Evolutionary conservation across 768 basidiomycete genomes (phyloP), one percentile per base, ranked within the genome.

Genomic region (Podaxis rugospora): DNA sequence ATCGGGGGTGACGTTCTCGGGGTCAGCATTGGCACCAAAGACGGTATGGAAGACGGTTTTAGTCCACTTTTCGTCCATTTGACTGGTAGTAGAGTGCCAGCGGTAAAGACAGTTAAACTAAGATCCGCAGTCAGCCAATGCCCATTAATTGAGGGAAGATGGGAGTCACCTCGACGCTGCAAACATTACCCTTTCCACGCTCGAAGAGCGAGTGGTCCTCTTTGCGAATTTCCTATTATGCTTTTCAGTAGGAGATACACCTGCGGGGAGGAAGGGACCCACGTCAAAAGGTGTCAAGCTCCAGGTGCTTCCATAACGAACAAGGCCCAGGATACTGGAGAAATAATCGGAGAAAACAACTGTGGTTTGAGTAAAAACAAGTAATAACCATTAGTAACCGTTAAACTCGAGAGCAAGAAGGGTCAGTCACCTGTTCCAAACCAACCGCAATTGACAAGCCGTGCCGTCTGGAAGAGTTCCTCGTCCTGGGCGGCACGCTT

Each of bases 291-390:
- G 90, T 65, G 81, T 80, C 70, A 93, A 72, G 72, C 82, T 87
- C 92, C 92, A 94, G 63, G 72, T 85, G 59, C 76, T 91, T 0
- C 92, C 92, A 55, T 87, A 75, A 57, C 92, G 77, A 50, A 89
- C 83, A 14, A 93, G 77, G n/a, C 92, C 92, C 35, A 94, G 72
- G 64, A 94, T 94, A 23, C 81, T 76, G 18, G 87, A 86, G 71
- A 94, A 87, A 72, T 94, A 94, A 67, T 93, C 92, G 1, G 88
- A 85, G 72, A 92, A 90, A n/a, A 92, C 84, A 16, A 86, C 82
- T 74, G 55, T 4, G 52, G 18, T 18, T 10, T 5, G 16, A 55
- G 40, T 46, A 37, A 25, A 58, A 50, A 44, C 44, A 39, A 18
- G 57, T 40, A 40, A 63, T 37, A 7, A 7, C 2, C 14, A 44